A percentile compares a stretch with the other conserved stretches of the same genome.
Evolutionary conservation across 2,329 filamentous ascomycete genomes (phyloP).

Genomic region (Trichoderma oligosporum): DNA sequence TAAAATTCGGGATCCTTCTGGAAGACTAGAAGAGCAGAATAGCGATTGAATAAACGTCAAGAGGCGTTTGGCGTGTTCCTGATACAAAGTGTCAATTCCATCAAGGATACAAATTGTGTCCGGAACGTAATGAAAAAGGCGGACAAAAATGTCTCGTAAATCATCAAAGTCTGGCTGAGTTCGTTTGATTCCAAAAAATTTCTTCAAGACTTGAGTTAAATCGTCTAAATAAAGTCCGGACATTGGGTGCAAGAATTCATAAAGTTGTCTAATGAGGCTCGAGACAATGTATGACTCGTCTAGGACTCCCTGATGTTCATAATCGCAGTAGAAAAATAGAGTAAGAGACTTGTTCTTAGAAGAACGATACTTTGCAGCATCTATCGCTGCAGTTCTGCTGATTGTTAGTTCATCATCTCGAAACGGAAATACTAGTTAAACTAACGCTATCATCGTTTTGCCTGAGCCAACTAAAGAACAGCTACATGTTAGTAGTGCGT

Average conservation of each 20-base stretch:
- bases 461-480: neutral
- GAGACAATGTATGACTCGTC: neutral
- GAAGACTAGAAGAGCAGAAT: neutral
- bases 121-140: neutral
- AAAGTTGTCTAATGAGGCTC: neutral
- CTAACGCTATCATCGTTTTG: neutral
- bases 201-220: neutral
- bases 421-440: neutral
- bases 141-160: neutral
- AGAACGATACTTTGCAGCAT: neutral
- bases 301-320: neutral
- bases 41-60: neutral
- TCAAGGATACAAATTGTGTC: neutral
- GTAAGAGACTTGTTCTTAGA: neutral
- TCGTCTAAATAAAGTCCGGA: neutral
- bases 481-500: neutral
- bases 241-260: neutral
- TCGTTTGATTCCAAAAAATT: neutral
- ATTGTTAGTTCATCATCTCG: neutral
- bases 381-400: neutral
- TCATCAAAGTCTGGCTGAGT: neutral
- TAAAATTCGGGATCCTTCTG: neutral
- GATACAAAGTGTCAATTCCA: neutral
- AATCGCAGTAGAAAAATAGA: neutral
- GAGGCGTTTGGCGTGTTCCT: neutral